Evolutionary conservation across 2,329 filamentous ascomycete species (phyloP).

Genomic region (Pestalotiopsis sp.): DNA sequence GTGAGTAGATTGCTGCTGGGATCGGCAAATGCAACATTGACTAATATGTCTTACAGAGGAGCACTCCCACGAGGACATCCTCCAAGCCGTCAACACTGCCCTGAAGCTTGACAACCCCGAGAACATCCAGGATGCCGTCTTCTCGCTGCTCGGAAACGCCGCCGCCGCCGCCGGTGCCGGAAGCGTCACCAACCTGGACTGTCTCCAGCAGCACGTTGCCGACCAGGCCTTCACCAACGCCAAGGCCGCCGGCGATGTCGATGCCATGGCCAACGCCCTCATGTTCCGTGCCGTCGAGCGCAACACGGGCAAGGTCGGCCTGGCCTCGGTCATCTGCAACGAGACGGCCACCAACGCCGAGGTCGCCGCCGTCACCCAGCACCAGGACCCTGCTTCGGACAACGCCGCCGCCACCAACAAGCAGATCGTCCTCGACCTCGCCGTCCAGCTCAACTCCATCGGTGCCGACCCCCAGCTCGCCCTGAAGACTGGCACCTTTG

Average conservation of each 20-base stretch:
- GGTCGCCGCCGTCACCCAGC: slow-evolving; percentile 64
- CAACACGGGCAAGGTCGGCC: slow-evolving; percentile 61
- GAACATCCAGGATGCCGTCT: slow-evolving; percentile 32
- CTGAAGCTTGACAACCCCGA: slow-evolving; percentile 35
- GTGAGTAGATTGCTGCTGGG: slow-evolving; percentile 21
- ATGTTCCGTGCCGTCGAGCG: slow-evolving; percentile 61
- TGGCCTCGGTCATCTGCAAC: slow-evolving; percentile 59
- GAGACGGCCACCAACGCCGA: slow-evolving; percentile 64
- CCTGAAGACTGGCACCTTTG: slow-evolving; percentile 65
- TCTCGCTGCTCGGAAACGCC: slow-evolving; percentile 43
- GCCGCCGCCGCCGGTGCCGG: slow-evolving; percentile 49
- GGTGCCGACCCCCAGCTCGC: slow-evolving; percentile 66
- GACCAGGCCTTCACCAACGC: slow-evolving; percentile 65
- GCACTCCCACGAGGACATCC: slow-evolving; percentile 34
- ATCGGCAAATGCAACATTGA: slow-evolving; percentile 14
- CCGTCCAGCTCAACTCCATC: slow-evolving; percentile 60
- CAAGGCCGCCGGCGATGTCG: slow-evolving; percentile 52
- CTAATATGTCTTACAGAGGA: slow-evolving; percentile 26
- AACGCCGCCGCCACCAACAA: slow-evolving; percentile 62
- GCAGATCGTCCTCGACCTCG: slow-evolving; percentile 60
- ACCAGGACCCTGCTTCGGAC: slow-evolving; percentile 67
- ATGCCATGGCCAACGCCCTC: slow-evolving; percentile 56
- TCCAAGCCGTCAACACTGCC: slow-evolving; percentile 27
- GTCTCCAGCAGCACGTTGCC: slow-evolving; percentile 50
- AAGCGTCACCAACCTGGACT: slow-evolving; percentile 42